Base-by-base conservation (phyloP, 2,329 filamentous ascomycete genomes). In the Monosporascus sp. region DNA sequence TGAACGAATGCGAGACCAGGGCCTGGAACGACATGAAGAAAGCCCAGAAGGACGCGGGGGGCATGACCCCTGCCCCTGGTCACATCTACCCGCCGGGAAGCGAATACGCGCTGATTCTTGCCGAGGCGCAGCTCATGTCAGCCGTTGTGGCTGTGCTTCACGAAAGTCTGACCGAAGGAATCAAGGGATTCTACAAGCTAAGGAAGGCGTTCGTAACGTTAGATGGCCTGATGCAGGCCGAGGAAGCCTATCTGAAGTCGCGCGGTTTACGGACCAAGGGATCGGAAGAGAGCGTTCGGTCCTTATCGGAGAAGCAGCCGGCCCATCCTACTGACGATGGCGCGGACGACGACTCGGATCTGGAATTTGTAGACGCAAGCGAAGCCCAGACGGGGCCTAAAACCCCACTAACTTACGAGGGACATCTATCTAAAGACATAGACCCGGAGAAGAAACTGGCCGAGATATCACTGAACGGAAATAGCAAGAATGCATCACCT, bases 131-230 rank as follows among this genome's bases (percentile, higher is more conserved):
- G 70, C 78, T 97, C 58, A 96, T 97, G 87, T 82, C 84, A 53
- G 92, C 92, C 0, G 87, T 99, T 1, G 85, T 97, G 1, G 90
- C 85, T 0, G 89, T 97, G 17, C 74, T 97, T 62, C 95, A 95
- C 60, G 94, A 97, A 74, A 96, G 89, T 67, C 73, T 97, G 63
- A 93, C 92, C 0, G 94, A 97, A 69, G 91, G 86, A 17, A 82
- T 97, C 69, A 91, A 87, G 71, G 91, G 91, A 6, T 97, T 97
- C 65, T 95, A 96, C 67, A 96, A 94, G 71, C 72, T 97, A 61
- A 81, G 93, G 57, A 96, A 95, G 68, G 93, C 93, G 0, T 97
- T 89, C 64, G 75, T 91, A 40, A 87, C 91, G 0, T 76, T 99
- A 3, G 88, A 96, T 63, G 79, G 79, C 9, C 89, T 99, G 52